Evolutionary conservation across 441 rosid species (phyloP), one percentile per base, ranked within the genome.

Genomic region (Euphorbia schlechtendalii): DNA sequence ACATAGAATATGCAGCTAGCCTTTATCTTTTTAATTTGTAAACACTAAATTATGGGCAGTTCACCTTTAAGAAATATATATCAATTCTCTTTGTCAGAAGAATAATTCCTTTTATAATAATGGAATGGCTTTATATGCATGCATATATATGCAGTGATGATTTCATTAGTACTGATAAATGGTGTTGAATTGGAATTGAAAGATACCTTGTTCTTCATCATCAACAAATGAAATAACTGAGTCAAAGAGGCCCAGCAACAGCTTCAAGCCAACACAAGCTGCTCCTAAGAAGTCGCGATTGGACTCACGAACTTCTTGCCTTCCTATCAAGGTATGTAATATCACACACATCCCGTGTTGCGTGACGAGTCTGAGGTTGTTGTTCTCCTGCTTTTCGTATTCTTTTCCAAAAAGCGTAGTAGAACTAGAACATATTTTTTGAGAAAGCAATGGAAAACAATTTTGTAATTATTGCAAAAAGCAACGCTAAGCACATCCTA

Each of bases 311-410:
- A 63, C 85, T 57, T 76, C 95, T 56, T 84, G 89, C 72, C 89
- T 92, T 59, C 92, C 95, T 68, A 76, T 92, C 65, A 92, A 92
- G 96, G 98, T 92, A n/a, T n/a, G n/a, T n/a, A n/a, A n/a, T n/a
- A n/a, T n/a, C n/a, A n/a, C n/a, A n/a, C n/a, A n/a, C n/a, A n/a
- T n/a, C n/a, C n/a, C n/a, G n/a, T n/a, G n/a, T n/a, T n/a, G n/a
- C n/a, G n/a, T n/a, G n/a, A n/a, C n/a, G n/a, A n/a, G n/a, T n/a
- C n/a, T n/a, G n/a, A n/a, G n/a, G n/a, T n/a, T n/a, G n/a, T n/a
- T n/a, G n/a, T n/a, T n/a, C n/a, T n/a, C n/a, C n/a, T n/a, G n/a
- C n/a, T n/a, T n/a, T n/a, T n/a, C n/a, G n/a, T n/a, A n/a, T n/a
- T n/a, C n/a, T n/a, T n/a, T n/a, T n/a, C n/a, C n/a, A n/a, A n/a